Percentiles rank a stretch among this genome's conserved stretches.
phyloP scores from a whole-genome alignment of 345 rosid species.

The Raphanus raphanistrum region DNA sequence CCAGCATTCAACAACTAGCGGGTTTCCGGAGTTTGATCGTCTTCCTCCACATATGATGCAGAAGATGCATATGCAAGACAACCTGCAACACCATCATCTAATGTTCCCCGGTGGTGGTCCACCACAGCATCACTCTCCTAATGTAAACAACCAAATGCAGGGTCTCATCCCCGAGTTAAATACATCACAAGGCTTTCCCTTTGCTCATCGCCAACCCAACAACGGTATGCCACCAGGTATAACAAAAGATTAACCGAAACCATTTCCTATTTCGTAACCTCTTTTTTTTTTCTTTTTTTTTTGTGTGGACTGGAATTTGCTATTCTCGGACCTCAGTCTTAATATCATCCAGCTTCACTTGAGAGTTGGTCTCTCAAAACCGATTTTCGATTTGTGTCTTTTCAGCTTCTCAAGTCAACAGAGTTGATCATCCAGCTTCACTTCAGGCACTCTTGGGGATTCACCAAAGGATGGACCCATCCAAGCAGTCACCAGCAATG shows the following conservation, averaged over 20 bases:
- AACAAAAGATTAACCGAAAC: neutral
- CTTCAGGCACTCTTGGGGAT: conserved; percentile 77
- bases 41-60: conserved; percentile 53
- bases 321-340: neutral
- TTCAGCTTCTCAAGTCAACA: conserved; percentile 54
- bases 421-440: conserved; percentile 62
- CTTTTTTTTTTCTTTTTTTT: too few species aligned
- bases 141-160: conserved; percentile 55
- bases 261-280: neutral
- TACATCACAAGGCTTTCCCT: conserved; percentile 63
- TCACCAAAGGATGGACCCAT: conserved; percentile 63
- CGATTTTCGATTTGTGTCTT: neutral
- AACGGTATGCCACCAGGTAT: conserved; percentile 55
- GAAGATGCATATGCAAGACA: conserved; percentile 49
- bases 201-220: conserved; percentile 60
- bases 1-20: conserved; percentile 50
- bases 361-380: neutral
- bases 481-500: conserved; percentile 53
- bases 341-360: too few species aligned
- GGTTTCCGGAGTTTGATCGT: conserved; percentile 61
- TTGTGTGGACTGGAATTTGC: neutral
- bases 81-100: conserved; percentile 58
- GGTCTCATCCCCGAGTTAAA: conserved; percentile 58
- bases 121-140: conserved; percentile 43
- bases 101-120: conserved; percentile 52